Percentiles rank a stretch among this genome's conserved stretches.
These are phyloP conservation scores for Lachnellula cervina DNA, from an alignment of 2,329 filamentous ascomycete genomes.

Conservation along the genomic window DNA sequence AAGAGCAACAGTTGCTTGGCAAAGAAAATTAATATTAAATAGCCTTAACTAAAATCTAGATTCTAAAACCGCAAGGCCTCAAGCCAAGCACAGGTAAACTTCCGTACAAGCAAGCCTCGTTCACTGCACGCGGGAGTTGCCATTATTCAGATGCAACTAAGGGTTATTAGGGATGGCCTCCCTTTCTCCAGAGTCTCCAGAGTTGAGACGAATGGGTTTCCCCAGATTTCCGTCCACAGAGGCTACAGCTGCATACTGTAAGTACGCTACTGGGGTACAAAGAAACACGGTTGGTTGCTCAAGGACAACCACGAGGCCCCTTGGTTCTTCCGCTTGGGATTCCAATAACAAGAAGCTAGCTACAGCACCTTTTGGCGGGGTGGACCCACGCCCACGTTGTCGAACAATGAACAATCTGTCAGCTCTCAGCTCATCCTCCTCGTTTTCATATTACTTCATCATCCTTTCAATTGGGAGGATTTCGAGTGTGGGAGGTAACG, in stretches of 20 bases:
- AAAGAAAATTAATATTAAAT: no score
- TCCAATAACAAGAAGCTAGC: no score
- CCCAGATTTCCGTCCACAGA: not conserved
- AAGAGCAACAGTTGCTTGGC: not conserved
- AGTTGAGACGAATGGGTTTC: not conserved
- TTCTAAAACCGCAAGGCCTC: not conserved
- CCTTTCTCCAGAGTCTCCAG: not conserved
- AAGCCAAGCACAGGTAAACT: not conserved
- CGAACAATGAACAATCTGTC: not conserved
- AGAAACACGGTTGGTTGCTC: not conserved
- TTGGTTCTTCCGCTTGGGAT: not conserved
- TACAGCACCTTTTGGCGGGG: not conserved
- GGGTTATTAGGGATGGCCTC: not conserved
- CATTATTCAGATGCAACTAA: not conserved
- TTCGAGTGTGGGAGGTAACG: not conserved
- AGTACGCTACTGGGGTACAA: not conserved
- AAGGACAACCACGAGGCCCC: slow-evolving; percentile 3
- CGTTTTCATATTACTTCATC: not conserved
- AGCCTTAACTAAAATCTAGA: not conserved
- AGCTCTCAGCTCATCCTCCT: not conserved
- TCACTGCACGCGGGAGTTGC: not conserved
- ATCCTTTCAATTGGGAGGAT: not conserved
- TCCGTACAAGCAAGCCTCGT: no score
- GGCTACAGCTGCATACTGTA: not conserved
- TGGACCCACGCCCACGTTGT: not conserved